phyloP scores from a whole-genome alignment of 2,329 filamentous ascomycete species.

The Penicillium sp. region DNA sequence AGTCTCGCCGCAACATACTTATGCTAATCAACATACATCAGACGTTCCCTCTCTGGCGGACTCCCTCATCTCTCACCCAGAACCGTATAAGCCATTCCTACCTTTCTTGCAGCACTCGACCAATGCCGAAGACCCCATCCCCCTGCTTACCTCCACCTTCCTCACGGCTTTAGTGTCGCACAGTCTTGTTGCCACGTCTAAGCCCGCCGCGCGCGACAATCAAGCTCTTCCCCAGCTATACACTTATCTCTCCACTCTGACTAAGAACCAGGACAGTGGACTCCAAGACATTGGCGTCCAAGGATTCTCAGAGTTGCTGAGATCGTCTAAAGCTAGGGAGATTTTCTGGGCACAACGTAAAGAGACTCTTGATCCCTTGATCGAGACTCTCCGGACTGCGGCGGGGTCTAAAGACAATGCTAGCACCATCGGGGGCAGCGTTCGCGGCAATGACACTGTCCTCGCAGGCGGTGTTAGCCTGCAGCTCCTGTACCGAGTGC shows the following conservation, averaged over 20 bases:
- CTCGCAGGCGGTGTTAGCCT: conserved; percentile 78
- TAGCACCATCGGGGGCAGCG: conserved; percentile 59
- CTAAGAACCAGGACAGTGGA: conserved; percentile 82
- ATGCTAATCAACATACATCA: conserved; percentile 40
- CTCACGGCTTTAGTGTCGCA: conserved; percentile 75
- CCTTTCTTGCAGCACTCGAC: conserved; percentile 81
- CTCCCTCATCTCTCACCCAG: conserved; percentile 71
- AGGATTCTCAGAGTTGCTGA: conserved; percentile 81
- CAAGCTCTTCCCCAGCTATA: conserved; percentile 80
- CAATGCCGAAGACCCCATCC: conserved; percentile 83
- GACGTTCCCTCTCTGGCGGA: conserved; percentile 78
- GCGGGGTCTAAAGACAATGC: conserved; percentile 74
- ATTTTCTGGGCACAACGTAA: conserved; percentile 90
- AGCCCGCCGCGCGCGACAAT: conserved; percentile 63
- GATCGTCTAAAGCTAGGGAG: conserved; percentile 70
- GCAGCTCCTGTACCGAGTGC: conserved; percentile 89
- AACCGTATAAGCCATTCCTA: conserved; percentile 74
- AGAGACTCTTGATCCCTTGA: conserved; percentile 78
- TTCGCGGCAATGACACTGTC: conserved; percentile 65
- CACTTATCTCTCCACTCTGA: conserved; percentile 80
- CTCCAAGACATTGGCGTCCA: conserved; percentile 95
- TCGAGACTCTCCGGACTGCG: conserved; percentile 75
- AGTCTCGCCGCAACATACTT: neutral
- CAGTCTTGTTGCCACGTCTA: conserved; percentile 63
- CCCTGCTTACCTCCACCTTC: conserved; percentile 85